These are phyloP conservation scores for Rhizophora apiculata DNA, from an alignment of 345 rosid species.

Conservation along the genomic window DNA sequence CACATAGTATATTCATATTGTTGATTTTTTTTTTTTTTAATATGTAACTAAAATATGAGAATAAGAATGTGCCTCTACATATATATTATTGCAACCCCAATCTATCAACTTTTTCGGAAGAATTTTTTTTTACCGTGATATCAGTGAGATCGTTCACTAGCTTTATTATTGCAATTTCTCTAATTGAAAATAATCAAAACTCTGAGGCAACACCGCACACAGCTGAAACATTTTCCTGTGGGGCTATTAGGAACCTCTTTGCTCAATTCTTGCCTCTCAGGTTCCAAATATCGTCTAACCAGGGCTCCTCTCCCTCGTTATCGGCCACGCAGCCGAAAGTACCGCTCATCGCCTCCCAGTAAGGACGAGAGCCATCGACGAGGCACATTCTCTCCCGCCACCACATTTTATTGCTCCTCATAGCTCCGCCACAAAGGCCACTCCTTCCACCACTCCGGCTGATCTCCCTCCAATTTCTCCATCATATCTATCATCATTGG, in stretches of 20 bases:
- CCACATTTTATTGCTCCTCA: slow-evolving; percentile 11
- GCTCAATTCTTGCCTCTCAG: background rate
- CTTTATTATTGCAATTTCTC: too few species aligned
- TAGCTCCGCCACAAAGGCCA: slow-evolving; percentile 6
- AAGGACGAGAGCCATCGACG: background rate
- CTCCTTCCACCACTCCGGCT: background rate
- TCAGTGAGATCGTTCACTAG: too few species aligned
- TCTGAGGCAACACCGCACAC: too few species aligned
- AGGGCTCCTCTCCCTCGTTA: background rate
- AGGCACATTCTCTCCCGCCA: too few species aligned
- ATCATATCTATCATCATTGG: background rate
- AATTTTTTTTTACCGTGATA: too few species aligned
- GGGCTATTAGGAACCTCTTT: background rate
- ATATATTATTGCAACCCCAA: too few species aligned
- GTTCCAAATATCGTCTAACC: slow-evolving; percentile 2
- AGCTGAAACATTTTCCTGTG: background rate
- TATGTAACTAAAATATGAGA: too few species aligned
- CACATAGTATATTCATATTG: too few species aligned
- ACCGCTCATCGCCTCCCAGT: background rate
- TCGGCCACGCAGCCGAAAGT: background rate
- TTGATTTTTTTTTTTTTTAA: too few species aligned
- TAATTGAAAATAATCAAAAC: too few species aligned
- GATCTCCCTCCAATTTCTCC: slow-evolving; percentile 3
- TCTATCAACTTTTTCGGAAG: too few species aligned
- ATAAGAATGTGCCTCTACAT: too few species aligned